Base-by-base conservation (phyloP, 2,329 filamentous ascomycete species). In the Pyricularia pennisetigena region DNA sequence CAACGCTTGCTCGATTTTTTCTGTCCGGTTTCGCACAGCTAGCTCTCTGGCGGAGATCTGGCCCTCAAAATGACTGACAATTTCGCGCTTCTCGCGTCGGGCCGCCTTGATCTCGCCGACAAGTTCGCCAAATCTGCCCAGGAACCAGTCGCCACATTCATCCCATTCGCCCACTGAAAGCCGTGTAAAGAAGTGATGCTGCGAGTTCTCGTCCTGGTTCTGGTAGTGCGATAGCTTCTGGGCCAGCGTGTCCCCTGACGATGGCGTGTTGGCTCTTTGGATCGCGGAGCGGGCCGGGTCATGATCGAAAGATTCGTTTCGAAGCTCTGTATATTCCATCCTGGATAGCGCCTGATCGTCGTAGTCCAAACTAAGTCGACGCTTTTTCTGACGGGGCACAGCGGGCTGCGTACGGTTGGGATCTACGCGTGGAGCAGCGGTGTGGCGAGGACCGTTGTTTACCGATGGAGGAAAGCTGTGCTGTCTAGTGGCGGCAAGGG, bases 141-240 rank as follows among this genome's bases (percentile, higher is more conserved):
- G 77, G 68, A 88, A 86, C 86, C 86, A 88, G 71, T 87, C 85
- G 5, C 86, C 86, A 1, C 85, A 81, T 16, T 81, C 78, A 71
- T 88, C 85, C 86, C 86, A 88, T 67, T 88, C 86, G 20, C 80
- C 77, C 16, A 87, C 78, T 0, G 82, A 76, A 80, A 88, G 83
- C 67, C 79, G 79, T 2, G 78, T 79, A 72, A 88, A 87, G 68
- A 88, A 82, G 0, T 79, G 74, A 35, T 77, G 78, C 72, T 85
- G 83, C 29, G 71, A 69, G 29, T 69, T 70, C 65, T 81, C 80
- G 9, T 78, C 77, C 68, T 82, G 79, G 67, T 76, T 77, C 69
- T 82, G 81, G 73, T 81, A 85, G 71, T 86, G 81, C 61, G 80
- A 75, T 14, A 88, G 78, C 69, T 82, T 84, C 10, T 82, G 78